Evolutionary conservation across 192 early-diverging fungal genomes (phyloP), one percentile per base, ranked within the genome.

Genomic region (Allomyces macrogynus): DNA sequence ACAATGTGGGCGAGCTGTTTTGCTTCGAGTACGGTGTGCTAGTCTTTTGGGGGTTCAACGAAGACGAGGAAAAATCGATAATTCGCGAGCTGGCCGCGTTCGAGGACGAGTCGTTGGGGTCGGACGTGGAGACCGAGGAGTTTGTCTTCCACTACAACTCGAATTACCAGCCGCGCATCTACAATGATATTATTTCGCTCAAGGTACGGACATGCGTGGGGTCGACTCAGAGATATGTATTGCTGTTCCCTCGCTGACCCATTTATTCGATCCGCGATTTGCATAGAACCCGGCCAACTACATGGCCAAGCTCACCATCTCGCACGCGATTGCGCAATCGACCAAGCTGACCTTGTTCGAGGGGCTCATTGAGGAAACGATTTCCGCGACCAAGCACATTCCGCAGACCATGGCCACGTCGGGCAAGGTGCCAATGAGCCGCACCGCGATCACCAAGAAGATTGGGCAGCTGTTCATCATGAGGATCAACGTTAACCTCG

Each of bases 341-440:
- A 91, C 89, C 61, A 97, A 97, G 73, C 89, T 97, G 71, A 86
- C 89, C 0, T 72, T 88, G 24, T 97, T 92, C 73, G 95, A 97
- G 74, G 82, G 81, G 32, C 73, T 94, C 65, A 90, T 97, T 66
- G 91, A 93, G 70, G 86, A 90, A 63, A 93, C 93, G 0, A 95
- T 97, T 67, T 80, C 87, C 62, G 85, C 80, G 18, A 93, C 88
- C 12, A 85, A 87, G 61, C 81, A 90, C 68, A 89, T 97, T 44
- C 95, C 95, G 7, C 86, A 90, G 73, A 86, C 84, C 63, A 89
- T 97, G 90, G 91, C 89, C 24, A 83, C 89, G 77, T 87, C 86
- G 8, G 95, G 95, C 23, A 90, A 90, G 61, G 89, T 97, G 43
- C 83, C 86, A 22, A 88, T 95, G 89, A 87, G 69, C 69, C 88